Evolutionary conservation across 371 early-diverging fungal genomes (phyloP), one percentile per base, ranked within the genome.

Genomic region (Actinomortierella wolfii): DNA sequence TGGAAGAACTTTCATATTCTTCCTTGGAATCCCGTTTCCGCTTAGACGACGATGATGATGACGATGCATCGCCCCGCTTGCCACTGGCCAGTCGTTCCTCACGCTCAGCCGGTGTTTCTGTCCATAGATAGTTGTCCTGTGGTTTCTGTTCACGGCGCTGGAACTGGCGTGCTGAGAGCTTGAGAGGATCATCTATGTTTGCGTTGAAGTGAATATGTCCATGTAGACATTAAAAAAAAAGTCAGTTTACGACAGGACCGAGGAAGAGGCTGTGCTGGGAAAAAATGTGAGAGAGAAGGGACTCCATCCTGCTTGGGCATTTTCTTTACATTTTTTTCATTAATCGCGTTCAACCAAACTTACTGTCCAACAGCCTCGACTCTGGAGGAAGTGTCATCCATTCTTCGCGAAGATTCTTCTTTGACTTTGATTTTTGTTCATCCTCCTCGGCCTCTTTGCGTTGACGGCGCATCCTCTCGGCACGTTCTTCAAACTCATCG

Each of bases 361-460:
- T 79, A 83, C 83, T 82, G 48, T 73, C 77, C 34, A 85, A 56
- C 46, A 84, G 75, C 52, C 83, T 78, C 0, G 85, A 74, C 51
- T 85, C 83, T 18, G 89, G 89, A 25, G 89, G 89, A 1, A 84
- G 78, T 42, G 85, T 54, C 89, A 89, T 89, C 89, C 89, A 89
- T 49, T 87, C 88, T 15, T 79, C 83, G 59, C 89, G 34, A 11
- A 34, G 34, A 34, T 34, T 34, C 34, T 34, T 79, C 56, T 56
- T 34, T 2, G 60, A 43, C 40, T 67, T 62, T 21, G 64, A 57
- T 59, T 66, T 56, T 57, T 69, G 41, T 40, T 54, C 56, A 21
- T 67, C 79, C 78, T 76, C 67, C 67, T 45, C 56, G 23, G 79
- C 68, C 4, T 71, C 67, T 17, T 39, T 54, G 20, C 59, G 57